Evolutionary conservation across 345 rosid species (phyloP), one percentile per base, ranked within the genome.

Genomic region (Diplotaxis tenuifolia): DNA sequence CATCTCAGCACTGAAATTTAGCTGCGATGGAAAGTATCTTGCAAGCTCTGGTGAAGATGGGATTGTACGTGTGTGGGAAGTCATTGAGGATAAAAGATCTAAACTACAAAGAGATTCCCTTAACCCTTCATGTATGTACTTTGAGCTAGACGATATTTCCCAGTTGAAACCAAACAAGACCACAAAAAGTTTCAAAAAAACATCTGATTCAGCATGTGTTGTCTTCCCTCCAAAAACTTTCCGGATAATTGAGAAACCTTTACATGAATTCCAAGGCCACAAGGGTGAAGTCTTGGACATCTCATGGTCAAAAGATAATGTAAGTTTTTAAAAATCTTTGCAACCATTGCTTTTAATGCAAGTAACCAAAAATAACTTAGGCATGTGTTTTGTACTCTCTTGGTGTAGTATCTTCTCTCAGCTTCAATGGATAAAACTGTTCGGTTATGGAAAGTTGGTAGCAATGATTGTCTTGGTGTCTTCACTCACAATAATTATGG

Each of bases 11-110:
- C 83, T 91, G 95, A 91, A 84, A 53, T 91, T 91, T 80, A 91
- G 95, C 66, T 83, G 75, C 7, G 92, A 91, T 71, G 95, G 97
- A 9, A 87, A 81, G 82, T 89, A 70, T 79, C 95, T 91, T 64
- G 95, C 95, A 7, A 87, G 89, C 80, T 89, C 95, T 32, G 92
- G 97, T 58, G 85, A 86, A 76, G 97, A 91, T 78, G 78, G 86
- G 23, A 23, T 86, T 22, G 87, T 91, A 22, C 76, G 89, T 0
- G 75, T 89, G 59, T 91, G 95, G 97, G 82, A 83, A 78, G 91
- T 91, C 74, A 62, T 83, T 59, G 89, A 87, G 72, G 86, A 89
- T 62, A 82, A 84, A 32, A 78, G 88, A 68, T 80, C 82, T 27
- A 73, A 77, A 38, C 82, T 88, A 42, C 4, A 16, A 27, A 5